A percentile compares a stretch with the other conserved stretches of the same genome.
These are phyloP conservation scores for Solanum clarkiae DNA, from an alignment of 257 asterid species.

Conservation along the genomic window DNA sequence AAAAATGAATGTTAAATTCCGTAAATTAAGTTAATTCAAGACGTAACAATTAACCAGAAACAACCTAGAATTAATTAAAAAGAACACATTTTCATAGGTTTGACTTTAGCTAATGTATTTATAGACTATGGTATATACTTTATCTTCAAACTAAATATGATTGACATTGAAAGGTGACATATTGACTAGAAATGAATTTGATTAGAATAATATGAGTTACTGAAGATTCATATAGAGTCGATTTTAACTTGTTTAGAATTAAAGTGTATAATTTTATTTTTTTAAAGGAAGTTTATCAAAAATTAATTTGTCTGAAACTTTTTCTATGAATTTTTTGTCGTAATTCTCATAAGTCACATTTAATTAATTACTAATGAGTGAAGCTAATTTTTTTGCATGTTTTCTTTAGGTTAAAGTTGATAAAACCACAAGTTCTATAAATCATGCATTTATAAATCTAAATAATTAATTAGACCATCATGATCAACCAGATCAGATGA, in stretches of 20 bases:
- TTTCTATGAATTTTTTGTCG: neutral
- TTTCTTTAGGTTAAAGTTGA: neutral
- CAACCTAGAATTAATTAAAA: neutral
- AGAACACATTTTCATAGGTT: neutral
- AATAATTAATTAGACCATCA: too few species aligned
- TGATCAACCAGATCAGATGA: too few species aligned
- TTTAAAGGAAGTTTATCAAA: neutral
- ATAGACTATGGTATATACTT: neutral
- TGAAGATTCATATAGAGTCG: neutral
- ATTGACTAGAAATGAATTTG: neutral
- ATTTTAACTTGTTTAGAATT: neutral
- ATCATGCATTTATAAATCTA: too few species aligned
- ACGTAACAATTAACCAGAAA: neutral
- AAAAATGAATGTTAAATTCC: neutral
- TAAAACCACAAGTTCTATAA: too few species aligned
- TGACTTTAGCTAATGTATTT: neutral
- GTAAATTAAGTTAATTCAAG: neutral
- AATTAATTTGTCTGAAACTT: too few species aligned
- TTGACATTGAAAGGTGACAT: neutral
- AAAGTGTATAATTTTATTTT: neutral
- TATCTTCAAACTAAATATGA: neutral
- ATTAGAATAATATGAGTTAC: neutral
- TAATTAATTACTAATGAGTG: too few species aligned
- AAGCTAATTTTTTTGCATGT: neutral
- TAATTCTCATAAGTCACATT: neutral